These are phyloP conservation scores for Thelonectria blattea DNA, from an alignment of 2,329 filamentous ascomycete genomes.

Conservation along the genomic window DNA sequence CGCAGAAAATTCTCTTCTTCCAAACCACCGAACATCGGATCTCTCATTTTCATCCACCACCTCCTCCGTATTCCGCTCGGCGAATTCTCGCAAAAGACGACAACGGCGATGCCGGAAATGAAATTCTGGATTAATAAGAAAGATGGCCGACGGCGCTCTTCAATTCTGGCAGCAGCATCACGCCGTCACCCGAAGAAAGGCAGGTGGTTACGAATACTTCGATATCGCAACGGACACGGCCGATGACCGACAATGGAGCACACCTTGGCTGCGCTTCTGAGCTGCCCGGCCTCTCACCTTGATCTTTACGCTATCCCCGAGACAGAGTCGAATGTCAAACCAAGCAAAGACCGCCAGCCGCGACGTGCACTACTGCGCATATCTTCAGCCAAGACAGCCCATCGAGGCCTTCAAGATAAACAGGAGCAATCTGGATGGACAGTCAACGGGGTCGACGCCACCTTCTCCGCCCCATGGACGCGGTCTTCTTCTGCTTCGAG, in stretches of 20 bases:
- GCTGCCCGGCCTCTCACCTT: constrained; percentile 20
- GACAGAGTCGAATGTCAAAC: constrained; percentile 19
- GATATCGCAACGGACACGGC: constrained; percentile 27
- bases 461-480: constrained; percentile 8
- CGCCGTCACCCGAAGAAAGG: constrained; percentile 18
- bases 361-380: constrained; percentile 18
- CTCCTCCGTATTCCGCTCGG: not conserved
- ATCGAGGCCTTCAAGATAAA: constrained; percentile 27
- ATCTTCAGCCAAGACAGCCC: constrained; percentile 20
- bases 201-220: not conserved
- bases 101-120: constrained; percentile 4
- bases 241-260: constrained; percentile 26
- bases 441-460: constrained; percentile 8
- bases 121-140: not conserved
- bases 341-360: constrained; percentile 17
- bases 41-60: not conserved
- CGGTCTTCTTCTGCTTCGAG: not conserved
- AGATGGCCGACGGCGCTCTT: constrained; percentile 18
- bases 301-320: constrained; percentile 13
- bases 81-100: not conserved
- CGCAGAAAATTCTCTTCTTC: not conserved
- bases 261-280: not conserved
- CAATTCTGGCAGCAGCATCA: constrained; percentile 8
- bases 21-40: not conserved
- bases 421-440: constrained; percentile 27